Evolutionary conservation across 1,284 basidiomycete species (phyloP), one percentile per base, ranked within the genome.

Genomic region (Tremellales sp.): DNA sequence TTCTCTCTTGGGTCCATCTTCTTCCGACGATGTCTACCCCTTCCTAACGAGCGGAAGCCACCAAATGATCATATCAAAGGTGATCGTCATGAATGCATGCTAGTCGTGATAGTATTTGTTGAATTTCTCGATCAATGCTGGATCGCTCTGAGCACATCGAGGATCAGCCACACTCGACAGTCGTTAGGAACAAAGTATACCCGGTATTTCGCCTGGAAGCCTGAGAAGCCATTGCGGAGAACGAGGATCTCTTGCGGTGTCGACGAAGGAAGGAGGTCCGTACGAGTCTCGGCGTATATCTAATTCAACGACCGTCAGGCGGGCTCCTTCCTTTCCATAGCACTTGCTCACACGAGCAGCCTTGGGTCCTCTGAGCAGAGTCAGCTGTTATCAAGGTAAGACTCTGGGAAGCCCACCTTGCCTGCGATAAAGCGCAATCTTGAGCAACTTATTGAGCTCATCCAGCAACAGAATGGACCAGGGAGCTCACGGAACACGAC

Each of bases 341-440:
- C 18, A 13, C 10, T 6, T 8, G 57, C 68, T 46, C 26, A 70
- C 69, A 46, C 69, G 50, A 7, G 71, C 71, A 24, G 71, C 63
- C 51, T 73, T 73, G 0, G 71, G 71, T 5, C 71, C 71, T 48
- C 70, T 71, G 8, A 7, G 18, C 5, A 24, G 1, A 6, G 43
- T 48, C 40, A 51, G 45, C 25, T 10, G 21, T 10, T 25, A 19
- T 12, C 8, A 19, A 18, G 13, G 8, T 29, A n/a, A 19, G 31
- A 39, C 45, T 27, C 27, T 13, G 27, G 27, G 21, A 43, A 19
- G 27, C 8, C 54, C 31, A 69, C 64, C 71, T 56, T 13, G 58
- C 63, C 53, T 73, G 69, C 0, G 70, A 72, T 5, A 73, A 53
- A 4, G 69, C 69, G 31, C 71, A 73, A 55, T 73, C 71, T 73